phyloP scores from a whole-genome alignment of 352 stramenopile genomes.

The Phytophthora kernoviae region DNA sequence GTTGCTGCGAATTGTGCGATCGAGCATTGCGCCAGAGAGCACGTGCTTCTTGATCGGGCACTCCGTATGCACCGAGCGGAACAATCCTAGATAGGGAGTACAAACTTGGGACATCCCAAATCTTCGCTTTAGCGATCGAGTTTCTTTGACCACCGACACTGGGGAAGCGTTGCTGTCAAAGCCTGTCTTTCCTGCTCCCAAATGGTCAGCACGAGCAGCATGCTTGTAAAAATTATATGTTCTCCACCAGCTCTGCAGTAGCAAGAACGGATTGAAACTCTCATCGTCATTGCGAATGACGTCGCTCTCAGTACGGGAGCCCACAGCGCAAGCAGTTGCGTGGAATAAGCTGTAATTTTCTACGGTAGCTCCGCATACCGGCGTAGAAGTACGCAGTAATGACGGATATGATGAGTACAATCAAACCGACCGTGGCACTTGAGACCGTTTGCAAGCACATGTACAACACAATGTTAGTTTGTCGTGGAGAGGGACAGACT shows the following conservation, averaged over 20 bases:
- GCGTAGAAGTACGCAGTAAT: constrained; percentile 71
- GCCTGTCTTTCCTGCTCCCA: background rate
- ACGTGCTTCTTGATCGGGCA: constrained; percentile 58
- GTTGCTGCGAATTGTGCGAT: constrained; percentile 74
- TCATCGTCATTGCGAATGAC: constrained; percentile 55
- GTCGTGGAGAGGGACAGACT: no score
- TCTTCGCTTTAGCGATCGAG: constrained; percentile 59
- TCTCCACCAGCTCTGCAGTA: constrained; percentile 54
- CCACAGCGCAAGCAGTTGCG: constrained; percentile 73
- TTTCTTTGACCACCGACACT: constrained; percentile 27
- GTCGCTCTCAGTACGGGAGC: constrained; percentile 67
- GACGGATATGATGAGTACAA: constrained; percentile 45
- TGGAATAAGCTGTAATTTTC: constrained; percentile 70
- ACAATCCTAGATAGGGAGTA: constrained; percentile 70
- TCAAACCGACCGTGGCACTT: constrained; percentile 62
- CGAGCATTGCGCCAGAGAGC: constrained; percentile 54
- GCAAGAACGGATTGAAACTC: constrained; percentile 55
- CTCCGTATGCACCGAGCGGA: constrained; percentile 52
- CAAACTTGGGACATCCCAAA: constrained; percentile 77
- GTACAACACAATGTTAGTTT: background rate
- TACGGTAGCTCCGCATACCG: constrained; percentile 64
- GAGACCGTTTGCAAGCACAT: background rate
- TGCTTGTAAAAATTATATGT: constrained; percentile 14
- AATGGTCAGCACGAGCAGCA: background rate
- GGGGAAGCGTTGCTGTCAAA: background rate